These are phyloP conservation scores for Calocybe gangraenosa DNA, from an alignment of 768 basidiomycete genomes.

Conservation along the genomic window DNA sequence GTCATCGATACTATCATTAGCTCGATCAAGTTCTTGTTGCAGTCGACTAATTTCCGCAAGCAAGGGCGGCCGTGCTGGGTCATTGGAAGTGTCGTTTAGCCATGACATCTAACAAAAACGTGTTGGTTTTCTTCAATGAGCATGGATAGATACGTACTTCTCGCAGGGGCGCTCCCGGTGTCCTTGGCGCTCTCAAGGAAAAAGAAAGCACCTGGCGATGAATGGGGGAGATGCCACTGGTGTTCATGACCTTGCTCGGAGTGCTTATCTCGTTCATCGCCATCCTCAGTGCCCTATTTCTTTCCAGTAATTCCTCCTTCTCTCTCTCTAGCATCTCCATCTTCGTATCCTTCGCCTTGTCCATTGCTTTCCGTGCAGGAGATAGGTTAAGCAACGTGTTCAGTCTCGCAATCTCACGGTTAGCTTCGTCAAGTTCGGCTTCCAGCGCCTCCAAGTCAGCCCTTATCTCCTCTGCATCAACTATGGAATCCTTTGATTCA, in stretches of 20 bases:
- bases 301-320: slow-evolving; percentile 70
- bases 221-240: slow-evolving; percentile 69
- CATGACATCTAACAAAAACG: slow-evolving; percentile 57
- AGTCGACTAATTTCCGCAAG: slow-evolving; percentile 70
- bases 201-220: slow-evolving; percentile 68
- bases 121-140: not conserved
- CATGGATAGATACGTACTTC: slow-evolving; percentile 48
- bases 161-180: slow-evolving; percentile 73
- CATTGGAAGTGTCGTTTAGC: slow-evolving; percentile 58
- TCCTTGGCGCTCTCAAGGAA: slow-evolving; percentile 66
- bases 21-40: slow-evolving; percentile 69
- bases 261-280: slow-evolving; percentile 50
- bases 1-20: slow-evolving; percentile 84
- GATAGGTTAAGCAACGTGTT: slow-evolving; percentile 65
- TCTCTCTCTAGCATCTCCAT: slow-evolving; percentile 75
- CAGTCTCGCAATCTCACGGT: slow-evolving; percentile 70
- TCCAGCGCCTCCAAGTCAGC: slow-evolving; percentile 67
- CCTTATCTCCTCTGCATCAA: slow-evolving; percentile 34
- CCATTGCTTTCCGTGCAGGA: slow-evolving; percentile 73
- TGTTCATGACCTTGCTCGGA: slow-evolving; percentile 51
- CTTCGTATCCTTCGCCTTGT: slow-evolving; percentile 69
- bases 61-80: slow-evolving; percentile 56
- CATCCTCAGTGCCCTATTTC: slow-evolving; percentile 55
- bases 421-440: slow-evolving; percentile 70
- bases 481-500: slow-evolving; percentile 18